These are phyloP conservation scores for Tuber microsphaerosporum DNA, from an alignment of 495 filamentous ascomycete species.

Conservation along the genomic window DNA sequence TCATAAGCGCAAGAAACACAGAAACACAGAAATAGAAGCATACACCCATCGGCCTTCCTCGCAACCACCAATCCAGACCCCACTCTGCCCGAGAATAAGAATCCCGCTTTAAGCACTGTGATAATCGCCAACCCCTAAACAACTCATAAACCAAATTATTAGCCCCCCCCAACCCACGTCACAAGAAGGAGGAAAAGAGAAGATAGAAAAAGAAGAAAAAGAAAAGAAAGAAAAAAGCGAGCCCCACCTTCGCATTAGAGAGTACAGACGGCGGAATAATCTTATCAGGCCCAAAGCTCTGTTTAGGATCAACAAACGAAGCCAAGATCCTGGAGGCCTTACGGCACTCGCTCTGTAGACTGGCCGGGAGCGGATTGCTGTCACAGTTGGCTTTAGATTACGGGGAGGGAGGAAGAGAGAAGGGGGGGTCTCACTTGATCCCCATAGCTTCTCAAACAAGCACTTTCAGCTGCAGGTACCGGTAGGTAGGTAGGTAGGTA, in stretches of 20 bases:
- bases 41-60: slow-evolving; percentile 70
- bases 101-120: slow-evolving; percentile 92
- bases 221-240: background rate
- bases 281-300: slow-evolving; percentile 94
- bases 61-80: slow-evolving; percentile 92
- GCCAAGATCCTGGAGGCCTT: slow-evolving; percentile 88
- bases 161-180: background rate
- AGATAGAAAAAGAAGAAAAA: background rate
- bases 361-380: slow-evolving; percentile 37
- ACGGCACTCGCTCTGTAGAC: slow-evolving; percentile 58
- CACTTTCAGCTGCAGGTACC: background rate
- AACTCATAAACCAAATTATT: background rate
- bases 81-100: slow-evolving; percentile 85
- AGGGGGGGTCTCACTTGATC: slow-evolving; percentile 22
- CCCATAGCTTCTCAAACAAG: slow-evolving; percentile 14
- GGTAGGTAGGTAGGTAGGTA: background rate
- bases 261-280: slow-evolving; percentile 90
- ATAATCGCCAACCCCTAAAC: slow-evolving; percentile 82
- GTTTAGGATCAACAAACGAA: slow-evolving; percentile 88
- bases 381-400: background rate
- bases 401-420: background rate
- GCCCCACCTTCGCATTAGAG: slow-evolving; percentile 75
- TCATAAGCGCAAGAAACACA: background rate
- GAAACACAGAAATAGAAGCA: slow-evolving; percentile 2
- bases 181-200: background rate